Base-by-base conservation (phyloP, 805 yeast species). In the Candida odintsovae region DNA sequence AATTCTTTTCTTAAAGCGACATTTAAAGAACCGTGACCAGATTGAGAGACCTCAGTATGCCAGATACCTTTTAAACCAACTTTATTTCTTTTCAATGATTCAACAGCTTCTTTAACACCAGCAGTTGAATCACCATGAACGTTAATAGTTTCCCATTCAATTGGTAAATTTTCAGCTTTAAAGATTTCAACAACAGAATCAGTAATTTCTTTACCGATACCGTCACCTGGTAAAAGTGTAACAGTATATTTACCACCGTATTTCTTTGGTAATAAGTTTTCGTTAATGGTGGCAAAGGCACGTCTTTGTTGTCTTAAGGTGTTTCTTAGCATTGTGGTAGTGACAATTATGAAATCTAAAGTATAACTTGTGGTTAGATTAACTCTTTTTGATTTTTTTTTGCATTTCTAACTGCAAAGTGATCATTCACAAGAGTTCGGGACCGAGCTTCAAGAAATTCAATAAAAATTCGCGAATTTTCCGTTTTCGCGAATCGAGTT, bases 211-310 rank as follows among this genome's bases (percentile, higher is more conserved):
- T 83, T 84, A 69, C 99, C 99, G 57, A 90, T 86, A 79, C 98
- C 98, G 66, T 92, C 99, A 71, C 99, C 97, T 49, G 98, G 98
- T 59, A 92, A 84, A 67, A 92, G 77, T 43, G 99, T 92, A 48
- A 94, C 97, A 44, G 92, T 86, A 77, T 80, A 90, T 66, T 83
- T 83, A 52, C 97, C 96, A 58, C 98, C 98, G 72, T 88, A 90
- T 71, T 87, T 86, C 75, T 88, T 88, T 62, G 96, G 95, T 62
- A 86, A 74, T 53, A 77, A 77, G 50, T 77, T 61, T 65, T 80
- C 86, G 46, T 84, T 76, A 46, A 56, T 58, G 43, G 88, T 76
- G 49, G 89, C 86, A 41, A 72, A 57, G 26, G 75, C 49, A 64
- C 70, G 67, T 53, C 61, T 66, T 42, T 50, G 48, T 35, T 41